phyloP scores from a whole-genome alignment of 164 flowering plant genomes.

The Pachysandra terminalis region DNA sequence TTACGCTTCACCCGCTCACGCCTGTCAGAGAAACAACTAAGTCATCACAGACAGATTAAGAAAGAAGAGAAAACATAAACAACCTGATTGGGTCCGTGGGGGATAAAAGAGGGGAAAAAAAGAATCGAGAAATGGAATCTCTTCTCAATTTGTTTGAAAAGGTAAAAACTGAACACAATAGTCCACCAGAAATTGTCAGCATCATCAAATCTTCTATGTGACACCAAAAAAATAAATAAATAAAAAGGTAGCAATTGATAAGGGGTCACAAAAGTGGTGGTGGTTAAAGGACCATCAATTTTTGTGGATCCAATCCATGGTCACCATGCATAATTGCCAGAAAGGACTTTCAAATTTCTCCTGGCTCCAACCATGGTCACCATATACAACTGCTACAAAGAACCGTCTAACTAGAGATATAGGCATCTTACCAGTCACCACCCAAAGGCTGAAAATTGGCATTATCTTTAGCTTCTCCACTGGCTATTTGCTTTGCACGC shows the following conservation, averaged over 20 bases:
- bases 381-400: not conserved
- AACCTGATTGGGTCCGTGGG: too few relatives aligned
- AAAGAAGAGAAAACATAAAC: not conserved
- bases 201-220: too few relatives aligned
- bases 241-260: too few relatives aligned
- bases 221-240: too few relatives aligned
- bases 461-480: conserved; percentile 91
- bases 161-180: too few relatives aligned
- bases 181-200: too few relatives aligned
- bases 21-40: conserved; percentile 33
- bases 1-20: conserved; percentile 86
- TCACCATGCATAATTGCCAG: too few relatives aligned
- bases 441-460: conserved; percentile 98
- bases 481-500: conserved; percentile 82
- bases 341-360: not conserved
- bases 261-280: too few relatives aligned
- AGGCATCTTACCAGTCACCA: conserved; percentile 76
- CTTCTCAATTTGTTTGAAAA: too few relatives aligned
- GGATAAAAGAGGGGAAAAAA: not conserved
- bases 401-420: not conserved
- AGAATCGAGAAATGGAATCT: not conserved
- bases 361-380: not conserved
- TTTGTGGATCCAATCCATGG: too few relatives aligned
- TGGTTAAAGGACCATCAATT: too few relatives aligned
- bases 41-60: not conserved